Evolutionary conservation across 108 stramenopile species (phyloP).

Genomic region (Cyclotella sp.): DNA sequence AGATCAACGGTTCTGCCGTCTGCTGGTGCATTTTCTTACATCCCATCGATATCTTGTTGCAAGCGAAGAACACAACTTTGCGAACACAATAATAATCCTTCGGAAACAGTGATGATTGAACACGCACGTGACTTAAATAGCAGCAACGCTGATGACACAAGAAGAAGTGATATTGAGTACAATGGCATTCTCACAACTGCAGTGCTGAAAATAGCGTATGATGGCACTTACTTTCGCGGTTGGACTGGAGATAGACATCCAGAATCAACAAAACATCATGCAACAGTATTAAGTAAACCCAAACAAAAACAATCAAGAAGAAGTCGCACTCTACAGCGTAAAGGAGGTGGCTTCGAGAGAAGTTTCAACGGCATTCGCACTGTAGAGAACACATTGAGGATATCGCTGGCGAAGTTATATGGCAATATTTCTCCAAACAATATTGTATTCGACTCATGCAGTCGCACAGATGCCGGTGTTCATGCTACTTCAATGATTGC

Average conservation of each 20-base stretch:
- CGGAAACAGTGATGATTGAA: too few relatives aligned
- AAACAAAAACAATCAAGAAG: constrained; percentile 22
- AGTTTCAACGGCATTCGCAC: constrained; percentile 27
- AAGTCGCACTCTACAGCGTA: constrained; percentile 51
- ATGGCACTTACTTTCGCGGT: constrained; percentile 77
- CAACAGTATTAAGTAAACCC: neutral
- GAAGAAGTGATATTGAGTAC: neutral
- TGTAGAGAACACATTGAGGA: constrained; percentile 52
- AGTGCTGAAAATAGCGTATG: constrained; percentile 72
- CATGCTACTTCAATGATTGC: constrained; percentile 77
- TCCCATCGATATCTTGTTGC: neutral
- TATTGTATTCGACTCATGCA: constrained; percentile 79
- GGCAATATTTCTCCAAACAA: constrained; percentile 69
- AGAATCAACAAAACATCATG: constrained; percentile 12
- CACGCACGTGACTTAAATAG: neutral
- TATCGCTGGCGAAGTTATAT: constrained; percentile 75
- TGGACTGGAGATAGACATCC: constrained; percentile 65
- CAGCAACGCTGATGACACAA: neutral
- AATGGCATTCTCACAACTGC: constrained; percentile 50
- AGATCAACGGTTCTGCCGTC: neutral
- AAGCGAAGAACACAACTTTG: neutral
- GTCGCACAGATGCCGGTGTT: constrained; percentile 86
- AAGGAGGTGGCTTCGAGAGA: constrained; percentile 45
- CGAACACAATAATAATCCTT: neutral
- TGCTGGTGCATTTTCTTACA: neutral